These are phyloP conservation scores for Colletotrichum plurivorum DNA, from an alignment of 2,329 filamentous ascomycete species.

Conservation along the genomic window DNA sequence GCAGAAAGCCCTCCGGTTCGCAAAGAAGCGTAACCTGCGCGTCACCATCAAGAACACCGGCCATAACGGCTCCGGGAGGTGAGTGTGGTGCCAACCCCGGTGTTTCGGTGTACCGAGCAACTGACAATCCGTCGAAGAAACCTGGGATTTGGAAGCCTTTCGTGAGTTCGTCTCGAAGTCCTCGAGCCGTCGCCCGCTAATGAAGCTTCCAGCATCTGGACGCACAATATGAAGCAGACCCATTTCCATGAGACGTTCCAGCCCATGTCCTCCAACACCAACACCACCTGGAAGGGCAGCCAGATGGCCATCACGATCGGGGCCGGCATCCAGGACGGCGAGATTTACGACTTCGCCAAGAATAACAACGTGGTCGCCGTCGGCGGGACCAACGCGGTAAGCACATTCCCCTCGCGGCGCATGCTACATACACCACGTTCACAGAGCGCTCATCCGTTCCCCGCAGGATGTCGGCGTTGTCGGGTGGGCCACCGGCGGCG, in stretches of 20 bases:
- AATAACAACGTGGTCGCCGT: constrained; percentile 52
- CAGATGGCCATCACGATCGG: constrained; percentile 44
- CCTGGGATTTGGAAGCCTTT: not conserved
- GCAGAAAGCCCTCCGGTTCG: constrained; percentile 51
- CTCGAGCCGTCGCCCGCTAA: constrained; percentile 39
- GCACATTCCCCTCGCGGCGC: not conserved
- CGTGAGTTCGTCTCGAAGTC: not conserved
- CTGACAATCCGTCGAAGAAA: not conserved
- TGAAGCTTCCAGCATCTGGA: constrained; percentile 49
- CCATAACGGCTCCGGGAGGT: constrained; percentile 41
- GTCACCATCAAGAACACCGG: constrained; percentile 52
- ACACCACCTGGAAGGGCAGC: constrained; percentile 11
- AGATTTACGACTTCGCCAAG: not conserved
- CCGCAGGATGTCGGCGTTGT: constrained; percentile 69
- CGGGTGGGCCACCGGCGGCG: constrained; percentile 67
- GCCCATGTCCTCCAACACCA: not conserved
- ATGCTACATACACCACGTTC: not conserved
- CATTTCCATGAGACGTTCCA: not conserved
- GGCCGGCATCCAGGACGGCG: constrained; percentile 26
- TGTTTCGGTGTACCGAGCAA: not conserved
- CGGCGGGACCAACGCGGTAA: constrained; percentile 49
- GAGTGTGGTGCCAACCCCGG: too few species aligned
- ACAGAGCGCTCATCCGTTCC: not conserved
- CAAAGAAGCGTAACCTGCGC: constrained; percentile 52
- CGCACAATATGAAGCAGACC: constrained; percentile 53